These are phyloP conservation scores for Leccinum griseonigrum DNA, from an alignment of 1,284 basidiomycete species.

Conservation along the genomic window DNA sequence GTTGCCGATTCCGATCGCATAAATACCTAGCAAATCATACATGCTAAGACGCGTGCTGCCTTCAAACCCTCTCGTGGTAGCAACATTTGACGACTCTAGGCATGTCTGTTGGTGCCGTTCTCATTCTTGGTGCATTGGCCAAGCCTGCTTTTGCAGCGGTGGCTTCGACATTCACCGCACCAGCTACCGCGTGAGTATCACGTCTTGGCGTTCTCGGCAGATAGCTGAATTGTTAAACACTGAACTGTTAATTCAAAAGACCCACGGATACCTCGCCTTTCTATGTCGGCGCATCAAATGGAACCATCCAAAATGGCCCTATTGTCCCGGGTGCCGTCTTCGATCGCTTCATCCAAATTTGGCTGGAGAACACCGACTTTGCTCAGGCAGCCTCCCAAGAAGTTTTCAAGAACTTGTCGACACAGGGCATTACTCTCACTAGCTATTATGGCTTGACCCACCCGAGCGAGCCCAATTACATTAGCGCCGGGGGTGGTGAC, in stretches of 20 bases:
- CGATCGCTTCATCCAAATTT: conserved; percentile 51
- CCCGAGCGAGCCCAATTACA: conserved; percentile 63
- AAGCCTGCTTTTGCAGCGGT: conserved; percentile 15
- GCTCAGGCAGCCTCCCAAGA: conserved; percentile 29
- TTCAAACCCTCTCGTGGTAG: background rate
- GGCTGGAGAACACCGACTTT: conserved; percentile 60
- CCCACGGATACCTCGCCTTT: conserved; percentile 27
- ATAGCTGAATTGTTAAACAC: conserved; percentile 1
- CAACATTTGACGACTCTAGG: background rate
- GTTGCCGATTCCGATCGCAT: background rate
- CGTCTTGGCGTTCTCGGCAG: background rate
- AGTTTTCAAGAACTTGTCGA: conserved; percentile 48
- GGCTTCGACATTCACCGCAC: conserved; percentile 21
- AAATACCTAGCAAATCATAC: conserved; percentile 13
- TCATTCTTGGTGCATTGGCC: conserved; percentile 22
- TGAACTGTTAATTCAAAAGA: conserved; percentile 11
- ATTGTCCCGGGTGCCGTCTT: conserved; percentile 42
- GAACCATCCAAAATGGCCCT: conserved; percentile 22
- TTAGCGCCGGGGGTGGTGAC: conserved; percentile 50
- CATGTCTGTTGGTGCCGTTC: conserved; percentile 15
- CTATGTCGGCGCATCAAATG: conserved; percentile 26
- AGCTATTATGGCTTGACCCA: conserved; percentile 61
- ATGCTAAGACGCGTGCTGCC: background rate
- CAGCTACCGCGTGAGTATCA: conserved; percentile 25
- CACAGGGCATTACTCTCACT: conserved; percentile 51